Conservation (phyloP, 805 yeast species). For the Ogataea salicorniae region DNA sequence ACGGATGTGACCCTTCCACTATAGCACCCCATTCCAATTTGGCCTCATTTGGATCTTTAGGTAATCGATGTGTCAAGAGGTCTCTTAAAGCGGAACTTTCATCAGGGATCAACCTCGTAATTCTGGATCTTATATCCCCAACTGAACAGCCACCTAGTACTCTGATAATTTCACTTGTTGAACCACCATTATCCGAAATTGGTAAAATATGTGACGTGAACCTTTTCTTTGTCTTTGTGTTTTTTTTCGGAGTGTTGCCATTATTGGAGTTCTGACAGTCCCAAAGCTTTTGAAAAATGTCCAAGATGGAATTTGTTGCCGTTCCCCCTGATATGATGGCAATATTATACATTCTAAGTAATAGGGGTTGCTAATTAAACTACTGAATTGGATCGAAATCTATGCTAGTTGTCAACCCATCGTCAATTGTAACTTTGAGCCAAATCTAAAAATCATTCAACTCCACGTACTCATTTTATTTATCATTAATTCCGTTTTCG, state of each 20-base stretch:
- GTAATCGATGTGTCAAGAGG: slow-evolving; percentile 46
- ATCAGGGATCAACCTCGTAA: slow-evolving; percentile 66
- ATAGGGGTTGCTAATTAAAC: too few relatives aligned
- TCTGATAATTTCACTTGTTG: slow-evolving; percentile 81
- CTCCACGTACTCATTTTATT: too few relatives aligned
- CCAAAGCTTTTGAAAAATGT: slow-evolving; percentile 45
- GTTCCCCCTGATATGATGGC: slow-evolving; percentile 72
- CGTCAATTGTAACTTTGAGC: too few relatives aligned
- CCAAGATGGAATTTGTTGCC: slow-evolving; percentile 76
- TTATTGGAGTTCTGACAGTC: not conserved
- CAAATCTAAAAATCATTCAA: too few relatives aligned
- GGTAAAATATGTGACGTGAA: slow-evolving; percentile 67
- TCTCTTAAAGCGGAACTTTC: slow-evolving; percentile 33
- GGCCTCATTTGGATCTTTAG: slow-evolving; percentile 46
- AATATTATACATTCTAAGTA: slow-evolving; percentile 18
- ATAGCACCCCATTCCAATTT: slow-evolving; percentile 68
- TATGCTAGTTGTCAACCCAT: too few relatives aligned
- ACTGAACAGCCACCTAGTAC: slow-evolving; percentile 94
- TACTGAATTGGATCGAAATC: too few relatives aligned
- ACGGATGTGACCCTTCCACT: slow-evolving; percentile 69
- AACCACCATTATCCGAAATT: slow-evolving; percentile 90
- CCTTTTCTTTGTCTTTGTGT: slow-evolving; percentile 7
- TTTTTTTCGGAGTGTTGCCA: not conserved
- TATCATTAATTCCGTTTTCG: too few relatives aligned
- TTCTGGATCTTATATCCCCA: slow-evolving; percentile 83